Evolutionary conservation across 2,329 filamentous ascomycete genomes (phyloP).

Genomic region (Epichloe sibirici): DNA sequence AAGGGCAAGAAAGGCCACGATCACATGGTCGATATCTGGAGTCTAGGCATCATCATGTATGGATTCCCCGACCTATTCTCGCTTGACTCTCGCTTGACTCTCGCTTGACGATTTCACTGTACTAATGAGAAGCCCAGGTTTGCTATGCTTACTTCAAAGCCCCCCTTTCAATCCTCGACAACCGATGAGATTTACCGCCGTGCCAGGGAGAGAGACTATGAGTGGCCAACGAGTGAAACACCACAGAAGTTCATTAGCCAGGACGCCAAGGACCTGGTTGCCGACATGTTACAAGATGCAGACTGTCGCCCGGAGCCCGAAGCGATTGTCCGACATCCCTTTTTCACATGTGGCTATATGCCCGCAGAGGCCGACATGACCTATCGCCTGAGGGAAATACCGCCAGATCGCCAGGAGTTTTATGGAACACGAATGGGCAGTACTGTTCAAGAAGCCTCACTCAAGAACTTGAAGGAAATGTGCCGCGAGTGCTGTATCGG

Average conservation of each 20-base stretch:
- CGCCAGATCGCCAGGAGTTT: slow-evolving; percentile 47
- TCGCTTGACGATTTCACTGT: neutral
- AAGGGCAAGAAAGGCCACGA: slow-evolving; percentile 92
- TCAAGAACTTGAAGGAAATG: slow-evolving; percentile 42
- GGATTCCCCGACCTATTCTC: slow-evolving; percentile 15
- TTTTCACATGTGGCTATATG: slow-evolving; percentile 67
- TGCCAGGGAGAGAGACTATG: slow-evolving; percentile 60
- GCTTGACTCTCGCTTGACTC: neutral
- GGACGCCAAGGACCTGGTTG: slow-evolving; percentile 68
- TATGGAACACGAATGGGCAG: slow-evolving; percentile 36
- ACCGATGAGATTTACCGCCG: slow-evolving; percentile 75
- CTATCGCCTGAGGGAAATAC: slow-evolving; percentile 41
- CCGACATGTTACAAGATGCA: slow-evolving; percentile 62
- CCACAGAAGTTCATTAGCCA: slow-evolving; percentile 58
- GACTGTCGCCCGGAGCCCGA: slow-evolving; percentile 65
- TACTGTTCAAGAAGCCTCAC: slow-evolving; percentile 32
- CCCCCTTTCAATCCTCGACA: slow-evolving; percentile 87
- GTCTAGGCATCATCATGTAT: slow-evolving; percentile 89
- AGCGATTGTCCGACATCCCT: slow-evolving; percentile 64
- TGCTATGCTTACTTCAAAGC: slow-evolving; percentile 91
- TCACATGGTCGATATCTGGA: slow-evolving; percentile 98
- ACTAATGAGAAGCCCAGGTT: slow-evolving; percentile 42
- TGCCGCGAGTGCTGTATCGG: slow-evolving; percentile 48
- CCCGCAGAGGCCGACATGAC: slow-evolving; percentile 50
- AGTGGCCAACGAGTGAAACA: slow-evolving; percentile 59